A percentile compares a stretch with the other conserved stretches of the same genome.
Evolutionary conservation across 1,284 basidiomycete genomes (phyloP).

Genomic region (Chalciporus sp.): DNA sequence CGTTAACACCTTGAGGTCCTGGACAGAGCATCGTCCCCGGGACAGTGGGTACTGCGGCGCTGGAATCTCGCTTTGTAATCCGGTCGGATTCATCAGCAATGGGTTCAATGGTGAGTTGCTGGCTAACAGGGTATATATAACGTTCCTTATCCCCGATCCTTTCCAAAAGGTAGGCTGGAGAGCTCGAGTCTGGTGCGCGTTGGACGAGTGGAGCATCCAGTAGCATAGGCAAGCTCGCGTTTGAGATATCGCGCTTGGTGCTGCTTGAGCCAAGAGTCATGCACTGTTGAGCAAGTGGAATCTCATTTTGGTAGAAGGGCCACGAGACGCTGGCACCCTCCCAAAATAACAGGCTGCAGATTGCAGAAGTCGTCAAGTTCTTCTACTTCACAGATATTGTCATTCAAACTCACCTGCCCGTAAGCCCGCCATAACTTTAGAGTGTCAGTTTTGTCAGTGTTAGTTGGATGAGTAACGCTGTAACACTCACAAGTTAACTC

Average conservation of each 20-base stretch:
- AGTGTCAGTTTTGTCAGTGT: not conserved
- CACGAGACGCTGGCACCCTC: not conserved
- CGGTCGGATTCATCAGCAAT: not conserved
- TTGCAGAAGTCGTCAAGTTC: not conserved
- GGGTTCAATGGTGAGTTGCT: not conserved
- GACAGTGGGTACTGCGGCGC: not conserved
- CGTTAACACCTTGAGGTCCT: not conserved
- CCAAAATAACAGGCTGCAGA: constrained; percentile 1
- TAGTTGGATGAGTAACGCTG: not conserved
- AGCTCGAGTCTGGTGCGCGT: not conserved
- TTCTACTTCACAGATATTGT: too few species aligned
- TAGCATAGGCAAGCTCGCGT: not conserved
- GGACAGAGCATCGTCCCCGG: not conserved
- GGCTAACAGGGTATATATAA: not conserved
- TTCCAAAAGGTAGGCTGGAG: not conserved
- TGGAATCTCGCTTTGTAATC: not conserved
- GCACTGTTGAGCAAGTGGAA: not conserved
- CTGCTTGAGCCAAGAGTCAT: not conserved
- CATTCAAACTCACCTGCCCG: not conserved
- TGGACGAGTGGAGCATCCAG: not conserved
- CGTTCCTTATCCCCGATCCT: not conserved
- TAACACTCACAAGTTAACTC: constrained; percentile 1
- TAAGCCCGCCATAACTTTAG: not conserved
- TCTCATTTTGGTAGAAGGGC: constrained; percentile 3
- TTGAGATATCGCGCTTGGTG: not conserved